These are phyloP conservation scores for Elsinoe arachidis DNA, from an alignment of 2,329 filamentous ascomycete genomes.

Conservation along the genomic window DNA sequence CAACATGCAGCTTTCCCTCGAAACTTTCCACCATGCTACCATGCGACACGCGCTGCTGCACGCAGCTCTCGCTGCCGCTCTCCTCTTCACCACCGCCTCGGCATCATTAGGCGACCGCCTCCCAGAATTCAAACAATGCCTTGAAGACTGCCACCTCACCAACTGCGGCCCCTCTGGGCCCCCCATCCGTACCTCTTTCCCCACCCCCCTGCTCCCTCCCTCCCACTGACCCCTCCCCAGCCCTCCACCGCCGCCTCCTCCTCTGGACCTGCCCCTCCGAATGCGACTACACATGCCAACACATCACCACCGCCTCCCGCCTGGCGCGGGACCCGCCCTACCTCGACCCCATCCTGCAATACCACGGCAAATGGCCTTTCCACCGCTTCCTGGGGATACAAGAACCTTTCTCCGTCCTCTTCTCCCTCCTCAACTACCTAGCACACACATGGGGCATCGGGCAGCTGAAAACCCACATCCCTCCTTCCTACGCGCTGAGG, in stretches of 20 bases:
- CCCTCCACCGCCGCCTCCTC: constrained; percentile 74
- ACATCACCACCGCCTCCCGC: constrained; percentile 71
- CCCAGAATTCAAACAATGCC: constrained; percentile 79
- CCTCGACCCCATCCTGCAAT: constrained; percentile 68
- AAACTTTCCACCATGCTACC: constrained; percentile 3
- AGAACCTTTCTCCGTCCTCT: constrained; percentile 87
- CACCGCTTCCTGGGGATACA: constrained; percentile 83
- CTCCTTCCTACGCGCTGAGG: constrained; percentile 63
- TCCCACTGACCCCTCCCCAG: constrained; percentile 39
- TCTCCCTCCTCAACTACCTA: constrained; percentile 82
- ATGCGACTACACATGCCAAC: constrained; percentile 97
- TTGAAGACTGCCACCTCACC: constrained; percentile 72
- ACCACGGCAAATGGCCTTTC: constrained; percentile 99
- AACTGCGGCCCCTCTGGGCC: constrained; percentile 65
- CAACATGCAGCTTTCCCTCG: neutral
- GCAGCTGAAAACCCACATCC: constrained; percentile 61
- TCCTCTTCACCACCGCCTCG: constrained; percentile 26
- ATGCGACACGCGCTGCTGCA: constrained; percentile 3
- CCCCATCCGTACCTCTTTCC: constrained; percentile 56
- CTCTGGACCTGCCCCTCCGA: constrained; percentile 88
- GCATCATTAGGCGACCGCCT: constrained; percentile 79
- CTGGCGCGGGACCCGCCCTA: constrained; percentile 55
- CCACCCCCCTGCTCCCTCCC: constrained; percentile 16
- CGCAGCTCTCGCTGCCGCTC: constrained; percentile 10
- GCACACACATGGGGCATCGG: constrained; percentile 73